Base-by-base conservation (phyloP, 2,329 filamentous ascomycete species). In the Sphaerulina populicola region DNA sequence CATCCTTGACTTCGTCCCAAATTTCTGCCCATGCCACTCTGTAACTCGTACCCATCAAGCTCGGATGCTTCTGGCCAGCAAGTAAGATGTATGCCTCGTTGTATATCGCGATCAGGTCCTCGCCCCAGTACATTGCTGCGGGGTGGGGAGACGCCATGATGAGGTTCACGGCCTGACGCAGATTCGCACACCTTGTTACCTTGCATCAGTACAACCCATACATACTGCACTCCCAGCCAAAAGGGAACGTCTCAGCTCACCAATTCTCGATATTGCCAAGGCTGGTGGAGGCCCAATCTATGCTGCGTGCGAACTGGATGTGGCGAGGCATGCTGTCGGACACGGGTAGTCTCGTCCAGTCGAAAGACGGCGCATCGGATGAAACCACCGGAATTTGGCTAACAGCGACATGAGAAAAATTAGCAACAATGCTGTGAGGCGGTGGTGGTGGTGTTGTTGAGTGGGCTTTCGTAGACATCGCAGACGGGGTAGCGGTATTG, bases 211-310 rank as follows among this genome's bases (percentile, higher is more conserved):
- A 27, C 23, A 27, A 27, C 23, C 23, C 5, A 27, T 27, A 27
- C 23, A 27, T 5, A 27, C 23, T 5, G 23, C 23, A 27, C 23
- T 27, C 23, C 6, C 4, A 27, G 23, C 23, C 3, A 27, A 7
- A 7, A 27, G 23, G 23, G 23, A 0, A 8, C 31, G 93, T 70
- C 60, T 89, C 85, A 29, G 78, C 71, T 1, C 77, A 72, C 61
- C 87, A 94, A 43, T 74, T 71, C 56, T 86, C 83, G 15, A 93
- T 88, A 0, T 86, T 84, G 0, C 88, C 87, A 1, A 93, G 72
- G 3, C 82, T 72, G 1, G 87, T 93, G 0, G 77, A 72, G 1
- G 77, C 77, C 88, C 87, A 94, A 64, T 90, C 82, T 33, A 83
- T 67, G 36, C 78, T 81, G 35, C 85, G 79, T 14, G 83, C 83